A percentile compares a stretch with the other conserved stretches of the same genome.
These are phyloP conservation scores for Diutina catenulata DNA, from an alignment of 1,139 yeast species.

Conservation along the genomic window DNA sequence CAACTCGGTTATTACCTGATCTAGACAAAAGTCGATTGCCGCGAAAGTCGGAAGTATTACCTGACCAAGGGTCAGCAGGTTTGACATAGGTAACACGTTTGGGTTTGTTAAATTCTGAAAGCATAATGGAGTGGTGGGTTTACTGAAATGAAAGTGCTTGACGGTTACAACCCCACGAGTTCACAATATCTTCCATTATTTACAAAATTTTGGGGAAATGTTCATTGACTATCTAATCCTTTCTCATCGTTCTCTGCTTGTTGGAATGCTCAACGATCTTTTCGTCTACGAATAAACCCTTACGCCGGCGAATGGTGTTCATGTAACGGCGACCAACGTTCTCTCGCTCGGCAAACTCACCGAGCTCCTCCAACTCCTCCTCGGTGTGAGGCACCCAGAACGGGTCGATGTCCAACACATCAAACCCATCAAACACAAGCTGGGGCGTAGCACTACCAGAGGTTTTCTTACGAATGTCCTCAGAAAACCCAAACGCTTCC, in stretches of 20 bases:
- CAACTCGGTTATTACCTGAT: no score
- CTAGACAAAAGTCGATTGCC: no score
- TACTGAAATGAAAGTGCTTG: no score
- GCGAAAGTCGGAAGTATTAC: no score
- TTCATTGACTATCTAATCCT: no score
- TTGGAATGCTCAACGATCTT: conserved; percentile 87
- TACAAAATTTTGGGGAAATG: no score
- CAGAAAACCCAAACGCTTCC: conserved; percentile 95
- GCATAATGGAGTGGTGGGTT: no score
- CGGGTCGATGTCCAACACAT: conserved; percentile 81
- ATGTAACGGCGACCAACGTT: conserved; percentile 81
- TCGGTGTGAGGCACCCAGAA: conserved; percentile 99
- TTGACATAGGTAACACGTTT: no score
- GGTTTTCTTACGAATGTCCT: conserved; percentile 84
- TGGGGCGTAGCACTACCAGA: conserved; percentile 98
- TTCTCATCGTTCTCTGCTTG: conserved; percentile 79
- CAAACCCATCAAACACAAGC: conserved; percentile 81
- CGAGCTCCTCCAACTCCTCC: conserved; percentile 88
- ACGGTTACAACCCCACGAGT: no score
- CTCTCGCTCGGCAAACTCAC: conserved; percentile 87
- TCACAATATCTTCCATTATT: no score
- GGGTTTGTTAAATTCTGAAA: no score
- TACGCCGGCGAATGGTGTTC: conserved; percentile 70
- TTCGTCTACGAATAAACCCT: conserved; percentile 84
- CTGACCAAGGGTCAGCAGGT: no score